Evolutionary conservation across 345 rosid genomes (phyloP), one percentile per base, ranked within the genome.

Genomic region (Carallia brachiata): DNA sequence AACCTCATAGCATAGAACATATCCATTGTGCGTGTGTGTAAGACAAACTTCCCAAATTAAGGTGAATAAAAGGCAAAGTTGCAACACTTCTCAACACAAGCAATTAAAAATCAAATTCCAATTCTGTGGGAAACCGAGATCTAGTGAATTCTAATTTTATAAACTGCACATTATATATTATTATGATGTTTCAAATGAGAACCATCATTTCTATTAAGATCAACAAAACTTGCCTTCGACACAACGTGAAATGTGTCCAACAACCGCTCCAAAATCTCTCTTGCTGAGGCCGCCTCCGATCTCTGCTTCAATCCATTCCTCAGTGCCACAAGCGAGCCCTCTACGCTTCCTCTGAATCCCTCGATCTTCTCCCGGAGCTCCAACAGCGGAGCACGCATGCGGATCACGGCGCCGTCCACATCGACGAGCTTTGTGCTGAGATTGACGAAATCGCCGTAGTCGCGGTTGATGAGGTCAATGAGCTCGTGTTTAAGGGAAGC

Each of bases 401-500:
- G 92, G 7, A 90, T 88, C 4, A 92, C 96, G 59, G 94, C 94
- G 19, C 93, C 85, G 39, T 95, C 98, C 58, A 95, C 89, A 55
- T 96, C 97, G 12, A 96, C 98, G 58, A 96, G 97, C 85, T 96
- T 92, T 61, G 98, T 96, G 80, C 94, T 90, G 66, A 96, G 78
- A 73, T 89, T 96, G 52, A 96, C 99, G 70, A 92, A 92, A 79
- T 92, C 99, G n/a, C 90, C 81, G 69, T 92, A 96, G 78, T 96
- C 99, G 50, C 98, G 97, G 75, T 96, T 96, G 87, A 96, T 92
- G 70, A 96, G 92, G 74, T 96, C 99, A 63, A 96, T 86, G 52
- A 96, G 89, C 76, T 96, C 99, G 68, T 89, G 93, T 75, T 92
- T 92, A 55, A 96, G 97, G 70, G 98, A 90, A 44, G 98, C 82